These are phyloP conservation scores for Capronia americana DNA, from an alignment of 2,329 filamentous ascomycete genomes.

Conservation along the genomic window DNA sequence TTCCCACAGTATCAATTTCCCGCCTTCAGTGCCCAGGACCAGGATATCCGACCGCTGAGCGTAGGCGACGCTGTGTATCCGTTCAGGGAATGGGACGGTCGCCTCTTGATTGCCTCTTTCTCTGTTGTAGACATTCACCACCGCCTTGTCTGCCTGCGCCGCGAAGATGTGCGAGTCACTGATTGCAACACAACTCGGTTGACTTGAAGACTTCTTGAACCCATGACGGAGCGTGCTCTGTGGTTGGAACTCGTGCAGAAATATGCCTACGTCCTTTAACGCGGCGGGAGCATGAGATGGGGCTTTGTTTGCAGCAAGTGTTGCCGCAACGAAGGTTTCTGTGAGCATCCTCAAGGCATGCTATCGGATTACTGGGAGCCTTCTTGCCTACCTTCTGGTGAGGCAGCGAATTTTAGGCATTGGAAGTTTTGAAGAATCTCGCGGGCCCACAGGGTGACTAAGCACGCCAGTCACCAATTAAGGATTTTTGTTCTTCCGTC, in stretches of 20 bases:
- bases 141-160: slow-evolving; percentile 87
- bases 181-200: slow-evolving; percentile 77
- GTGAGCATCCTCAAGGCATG: slow-evolving; percentile 50
- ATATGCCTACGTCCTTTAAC: slow-evolving; percentile 82
- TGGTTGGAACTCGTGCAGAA: slow-evolving; percentile 81
- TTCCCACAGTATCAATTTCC: slow-evolving; percentile 91
- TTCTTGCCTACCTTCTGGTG: background rate
- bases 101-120: slow-evolving; percentile 86
- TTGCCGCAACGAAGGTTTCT: slow-evolving; percentile 56
- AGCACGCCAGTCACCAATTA: slow-evolving; percentile 3
- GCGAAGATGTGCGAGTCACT: slow-evolving; percentile 86
- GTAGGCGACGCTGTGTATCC: slow-evolving; percentile 78
- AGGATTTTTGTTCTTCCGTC: slow-evolving; percentile 5
- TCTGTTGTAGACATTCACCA: slow-evolving; percentile 89
- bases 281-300: slow-evolving; percentile 53
- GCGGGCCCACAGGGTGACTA: slow-evolving; percentile 12
- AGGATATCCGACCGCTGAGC: slow-evolving; percentile 68
- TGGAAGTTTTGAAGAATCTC: slow-evolving; percentile 1
- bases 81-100: slow-evolving; percentile 84
- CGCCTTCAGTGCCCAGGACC: slow-evolving; percentile 81
- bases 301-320: slow-evolving; percentile 48
- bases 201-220: slow-evolving; percentile 92
- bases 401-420: background rate
- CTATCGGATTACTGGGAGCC: background rate
- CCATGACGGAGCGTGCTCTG: slow-evolving; percentile 73